phyloP scores from a whole-genome alignment of 305 asterid genomes.

The Solanum hybrid region DNA sequence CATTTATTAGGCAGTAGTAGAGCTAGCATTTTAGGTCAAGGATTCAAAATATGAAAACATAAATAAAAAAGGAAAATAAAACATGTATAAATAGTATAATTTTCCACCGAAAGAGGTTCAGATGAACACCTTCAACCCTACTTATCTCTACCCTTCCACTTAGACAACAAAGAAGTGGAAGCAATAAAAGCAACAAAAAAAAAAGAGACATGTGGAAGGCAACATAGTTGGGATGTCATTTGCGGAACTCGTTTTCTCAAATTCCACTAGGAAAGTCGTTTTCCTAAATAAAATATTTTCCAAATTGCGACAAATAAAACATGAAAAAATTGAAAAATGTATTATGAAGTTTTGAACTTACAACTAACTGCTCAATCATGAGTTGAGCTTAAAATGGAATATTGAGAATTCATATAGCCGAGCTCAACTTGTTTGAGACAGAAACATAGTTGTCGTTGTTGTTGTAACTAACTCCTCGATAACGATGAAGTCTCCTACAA shows the following conservation, averaged over 20 bases:
- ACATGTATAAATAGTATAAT: not conserved
- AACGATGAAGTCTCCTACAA: not conserved
- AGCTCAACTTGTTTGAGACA: not conserved
- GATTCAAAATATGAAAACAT: not conserved
- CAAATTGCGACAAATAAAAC: not conserved
- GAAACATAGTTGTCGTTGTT: not conserved
- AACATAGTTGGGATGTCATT: not conserved
- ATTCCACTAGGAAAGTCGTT: not conserved
- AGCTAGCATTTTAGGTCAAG: not conserved
- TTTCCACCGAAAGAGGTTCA: not conserved
- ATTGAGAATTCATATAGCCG: not conserved
- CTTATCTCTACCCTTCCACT: not conserved
- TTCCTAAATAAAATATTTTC: not conserved
- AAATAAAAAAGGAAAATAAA: not conserved
- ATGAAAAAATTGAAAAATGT: not conserved
- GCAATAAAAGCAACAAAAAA: not conserved
- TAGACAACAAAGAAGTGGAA: not conserved
- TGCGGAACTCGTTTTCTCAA: not conserved
- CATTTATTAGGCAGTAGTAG: not conserved
- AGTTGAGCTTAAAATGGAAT: not conserved
- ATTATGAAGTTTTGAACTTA: not conserved
- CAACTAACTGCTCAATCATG: not conserved
- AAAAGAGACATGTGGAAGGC: not conserved
- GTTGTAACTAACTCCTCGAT: not conserved
- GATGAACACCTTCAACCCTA: not conserved